A percentile compares a stretch with the other conserved stretches of the same genome.
Conservation (phyloP, 225 moss, liverwort and hornwort genomes). For the Asterella californica region DNA sequence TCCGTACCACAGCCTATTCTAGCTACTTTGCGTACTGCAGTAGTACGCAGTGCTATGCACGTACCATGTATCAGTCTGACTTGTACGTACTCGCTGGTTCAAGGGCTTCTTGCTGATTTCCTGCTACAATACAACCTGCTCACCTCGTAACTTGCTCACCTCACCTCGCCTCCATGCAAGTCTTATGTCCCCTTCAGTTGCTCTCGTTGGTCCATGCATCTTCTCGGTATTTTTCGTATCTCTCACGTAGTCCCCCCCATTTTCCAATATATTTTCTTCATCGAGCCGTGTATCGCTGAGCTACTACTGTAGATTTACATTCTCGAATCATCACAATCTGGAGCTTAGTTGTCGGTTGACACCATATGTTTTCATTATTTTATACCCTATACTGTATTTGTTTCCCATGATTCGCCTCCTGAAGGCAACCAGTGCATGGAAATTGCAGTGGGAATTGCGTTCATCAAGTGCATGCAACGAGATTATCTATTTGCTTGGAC, state of each 20-base stretch:
- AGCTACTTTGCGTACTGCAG: no score
- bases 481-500: no score
- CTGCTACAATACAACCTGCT: no score
- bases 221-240: not conserved
- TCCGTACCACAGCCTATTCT: not conserved
- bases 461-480: no score
- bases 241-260: not conserved
- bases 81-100: no score
- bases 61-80: no score
- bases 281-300: not conserved
- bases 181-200: not conserved
- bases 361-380: not conserved
- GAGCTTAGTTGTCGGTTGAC: not conserved
- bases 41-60: no score
- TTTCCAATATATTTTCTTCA: not conserved
- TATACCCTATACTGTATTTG: not conserved
- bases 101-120: no score
- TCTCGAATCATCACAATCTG: not conserved
- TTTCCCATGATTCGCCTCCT: no score
- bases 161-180: constrained; percentile 7
- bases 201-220: not conserved
- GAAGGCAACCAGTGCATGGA: no score
- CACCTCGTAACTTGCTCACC: no score
- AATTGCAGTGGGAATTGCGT: no score
- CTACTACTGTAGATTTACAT: not conserved